Evolutionary conservation across 2,329 filamentous ascomycete genomes (phyloP), one percentile per base, ranked within the genome.

Genomic region (Pyrenochaeta sp.): DNA sequence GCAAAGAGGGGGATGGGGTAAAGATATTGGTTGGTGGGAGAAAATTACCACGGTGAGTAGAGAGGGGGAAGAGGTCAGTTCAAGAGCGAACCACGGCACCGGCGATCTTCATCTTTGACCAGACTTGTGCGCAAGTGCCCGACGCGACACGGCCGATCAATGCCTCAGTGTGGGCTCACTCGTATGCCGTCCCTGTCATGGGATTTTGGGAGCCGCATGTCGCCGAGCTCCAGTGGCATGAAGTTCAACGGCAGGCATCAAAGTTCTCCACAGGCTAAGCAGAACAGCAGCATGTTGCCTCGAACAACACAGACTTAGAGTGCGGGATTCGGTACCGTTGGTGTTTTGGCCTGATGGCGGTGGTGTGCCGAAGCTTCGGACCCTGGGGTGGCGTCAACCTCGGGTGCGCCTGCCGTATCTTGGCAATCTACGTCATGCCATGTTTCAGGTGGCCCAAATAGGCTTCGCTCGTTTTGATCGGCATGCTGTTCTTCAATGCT

Each of bases 21-120:
- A 55, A 37, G 40, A 24, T 61, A 34, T 13, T 32, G 47, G 27
- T 52, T 30, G 48, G 55, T 44, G 47, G 42, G 45, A 37, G 52
- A 48, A 30, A 19, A 45, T 28, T 25, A 46, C 30, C 22, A 43
- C 19, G 30, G 7, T 25, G 30, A 50, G 56, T 44, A 22, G 43
- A 52, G 58, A 56, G 51, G 43, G 54, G 51, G 39, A 58, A 40
- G 44, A 42, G 46, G 51, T 45, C 45, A 39, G n/a, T 30, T 62
- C 52, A 53, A 51, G 47, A 55, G 59, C 42, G 30, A 53, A 46
- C 54, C 43, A 40, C 28, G 47, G 56, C 22, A 44, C 43, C 30
- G 65, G 50, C 62, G 66, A 68, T 68, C 65, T 25, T 67, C 62
- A 64, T 64, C 64, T 62, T 58, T 63, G 56, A 64, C 57, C 59